Evolutionary conservation across 495 filamentous ascomycete species (phyloP), one percentile per base, ranked within the genome.

Genomic region (Cryomyces antarcticus): DNA sequence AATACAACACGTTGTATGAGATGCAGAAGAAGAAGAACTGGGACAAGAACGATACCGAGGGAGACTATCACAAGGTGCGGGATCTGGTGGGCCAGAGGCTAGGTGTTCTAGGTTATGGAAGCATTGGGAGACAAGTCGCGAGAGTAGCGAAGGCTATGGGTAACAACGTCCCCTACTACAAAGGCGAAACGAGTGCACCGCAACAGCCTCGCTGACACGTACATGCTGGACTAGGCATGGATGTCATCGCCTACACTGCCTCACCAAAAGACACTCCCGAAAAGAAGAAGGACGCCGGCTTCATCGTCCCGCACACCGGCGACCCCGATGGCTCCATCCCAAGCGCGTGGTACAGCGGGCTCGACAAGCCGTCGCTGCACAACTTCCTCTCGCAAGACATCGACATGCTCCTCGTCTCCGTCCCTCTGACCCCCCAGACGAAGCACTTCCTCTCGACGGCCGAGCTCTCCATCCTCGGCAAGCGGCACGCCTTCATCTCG

Each of bases 101-200:
- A 27, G 82, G 83, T 7, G 80, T 92, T 33, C 65, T 93, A 4
- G 85, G 85, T 5, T 92, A 92, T 57, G 82, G 86, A 28, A 75
- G 73, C 50, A 93, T 94, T 45, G 83, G 83, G 1, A 65, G 82
- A 17, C 82, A 88, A 45, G 70, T 75, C 41, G 84, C 71, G 17
- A 69, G 77, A 11, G 66, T 89, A 0, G 73, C 70, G 4, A 66
- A 69, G 4, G 78, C 79, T 4, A 56, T 89, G 47, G 85, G 85
- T 3, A 24, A 24, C 17, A 24, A 24, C 17, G 17, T 24, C 17
- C 17, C 17, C 17, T 24, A 2, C 17, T 24, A 24, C 17, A 24
- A 24, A 24, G 17, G 17, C 2, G 17, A 24, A 24, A 24, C 2
- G 17, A 24, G 17, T 24, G 17, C 17, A 24, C 17, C 17, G 17